A percentile compares a stretch with the other conserved stretches of the same genome.
Evolutionary conservation across 208 protist species (phyloP).

Genomic region (Angomonas ambiguus): DNA sequence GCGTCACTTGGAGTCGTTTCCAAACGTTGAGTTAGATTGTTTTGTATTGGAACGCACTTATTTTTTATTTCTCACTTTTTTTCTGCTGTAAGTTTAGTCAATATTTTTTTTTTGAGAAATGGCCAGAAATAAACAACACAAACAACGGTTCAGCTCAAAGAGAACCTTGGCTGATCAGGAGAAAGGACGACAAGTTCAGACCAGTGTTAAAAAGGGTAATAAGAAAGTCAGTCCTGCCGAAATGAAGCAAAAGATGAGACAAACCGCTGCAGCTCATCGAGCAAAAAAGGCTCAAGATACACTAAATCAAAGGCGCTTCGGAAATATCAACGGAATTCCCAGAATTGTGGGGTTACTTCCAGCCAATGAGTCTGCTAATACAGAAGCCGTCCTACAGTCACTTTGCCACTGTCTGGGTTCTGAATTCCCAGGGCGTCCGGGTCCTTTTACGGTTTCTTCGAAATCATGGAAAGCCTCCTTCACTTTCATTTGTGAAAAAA

Average conservation of each 20-base stretch:
- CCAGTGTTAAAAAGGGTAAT: conserved; percentile 20
- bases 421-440: conserved; percentile 24
- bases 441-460: conserved; percentile 54
- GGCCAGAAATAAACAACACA: conserved; percentile 9
- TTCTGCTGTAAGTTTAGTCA: background rate
- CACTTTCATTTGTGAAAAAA: conserved; percentile 77
- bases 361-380: conserved; percentile 81
- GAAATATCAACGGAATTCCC: conserved; percentile 38
- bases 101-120: conserved; percentile 3
- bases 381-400: conserved; percentile 51
- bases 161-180: conserved; percentile 17
- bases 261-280: conserved; percentile 34
- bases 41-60: no score
- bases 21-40: no score
- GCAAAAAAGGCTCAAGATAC: conserved; percentile 46
- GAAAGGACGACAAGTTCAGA: conserved; percentile 25
- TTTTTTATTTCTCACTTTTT: background rate
- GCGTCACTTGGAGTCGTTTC: background rate
- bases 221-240: conserved; percentile 38
- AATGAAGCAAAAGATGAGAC: conserved; percentile 43
- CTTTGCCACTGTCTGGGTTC: conserved; percentile 46
- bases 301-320: conserved; percentile 48
- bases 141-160: conserved; percentile 12
- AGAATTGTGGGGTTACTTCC: conserved; percentile 78
- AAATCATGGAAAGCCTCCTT: conserved; percentile 65